Evolutionary conservation across 495 filamentous ascomycete species (phyloP).

Genomic region (Viridothelium virens): DNA sequence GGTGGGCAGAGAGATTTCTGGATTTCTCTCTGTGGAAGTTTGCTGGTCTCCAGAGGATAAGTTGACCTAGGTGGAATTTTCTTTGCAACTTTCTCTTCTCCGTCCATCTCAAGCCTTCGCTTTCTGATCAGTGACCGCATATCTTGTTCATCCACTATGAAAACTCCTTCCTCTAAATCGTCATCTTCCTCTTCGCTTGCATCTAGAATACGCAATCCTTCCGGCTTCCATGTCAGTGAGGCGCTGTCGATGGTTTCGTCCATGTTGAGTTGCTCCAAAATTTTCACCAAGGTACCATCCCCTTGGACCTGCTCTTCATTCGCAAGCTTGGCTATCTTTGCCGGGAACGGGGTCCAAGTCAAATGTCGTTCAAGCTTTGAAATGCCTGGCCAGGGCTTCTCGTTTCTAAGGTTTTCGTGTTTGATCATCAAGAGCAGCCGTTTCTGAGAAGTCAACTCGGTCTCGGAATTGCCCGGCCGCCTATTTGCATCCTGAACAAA

Average conservation of each 20-base stretch:
- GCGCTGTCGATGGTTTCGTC: constrained; percentile 30
- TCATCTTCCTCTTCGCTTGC: constrained; percentile 42
- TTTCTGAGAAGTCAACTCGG: constrained; percentile 24
- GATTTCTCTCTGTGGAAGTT: background rate
- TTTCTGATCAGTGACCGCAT: constrained; percentile 30
- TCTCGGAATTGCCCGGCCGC: constrained; percentile 12
- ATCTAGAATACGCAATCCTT: constrained; percentile 46
- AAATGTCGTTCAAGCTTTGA: constrained; percentile 39
- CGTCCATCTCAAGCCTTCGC: constrained; percentile 29
- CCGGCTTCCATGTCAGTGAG: constrained; percentile 43
- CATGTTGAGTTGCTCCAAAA: constrained; percentile 21
- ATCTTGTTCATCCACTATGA: constrained; percentile 15
- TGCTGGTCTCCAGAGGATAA: background rate
- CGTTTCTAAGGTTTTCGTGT: constrained; percentile 23
- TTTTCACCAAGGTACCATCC: constrained; percentile 27
- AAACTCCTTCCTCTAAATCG: constrained; percentile 35
- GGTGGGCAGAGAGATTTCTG: background rate
- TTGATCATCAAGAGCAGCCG: constrained; percentile 25
- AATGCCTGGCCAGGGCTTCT: constrained; percentile 39
- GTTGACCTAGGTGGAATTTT: background rate
- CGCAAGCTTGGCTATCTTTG: constrained; percentile 28
- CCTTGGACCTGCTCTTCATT: constrained; percentile 33
- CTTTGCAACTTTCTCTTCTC: constrained; percentile 9
- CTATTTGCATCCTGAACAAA: background rate
- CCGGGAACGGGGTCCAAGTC: constrained; percentile 36